Conservation (phyloP, 352 stramenopile species). For the Pythium dissotocum region DNA sequence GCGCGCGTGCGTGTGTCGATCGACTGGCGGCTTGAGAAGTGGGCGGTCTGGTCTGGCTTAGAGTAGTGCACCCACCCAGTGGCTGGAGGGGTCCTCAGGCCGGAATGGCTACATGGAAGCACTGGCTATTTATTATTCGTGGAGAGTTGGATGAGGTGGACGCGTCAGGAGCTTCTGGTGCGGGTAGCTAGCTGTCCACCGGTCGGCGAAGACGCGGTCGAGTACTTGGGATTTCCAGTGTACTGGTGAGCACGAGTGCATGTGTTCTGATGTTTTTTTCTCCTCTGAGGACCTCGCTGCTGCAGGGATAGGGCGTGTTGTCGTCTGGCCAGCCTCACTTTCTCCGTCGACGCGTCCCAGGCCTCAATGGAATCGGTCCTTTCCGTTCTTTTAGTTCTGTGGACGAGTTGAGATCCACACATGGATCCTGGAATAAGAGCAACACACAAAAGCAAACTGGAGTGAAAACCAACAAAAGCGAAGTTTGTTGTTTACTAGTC, state of each 20-base stretch:
- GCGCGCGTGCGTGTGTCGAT: neutral
- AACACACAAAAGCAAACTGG: neutral
- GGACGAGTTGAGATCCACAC: neutral
- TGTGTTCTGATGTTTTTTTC: neutral
- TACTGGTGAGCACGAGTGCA: neutral
- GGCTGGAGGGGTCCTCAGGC: too few species aligned
- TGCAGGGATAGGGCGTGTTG: neutral
- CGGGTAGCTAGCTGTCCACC: neutral
- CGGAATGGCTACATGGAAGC: too few species aligned
- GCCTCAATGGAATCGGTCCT: neutral
- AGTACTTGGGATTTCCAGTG: neutral
- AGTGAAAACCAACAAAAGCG: neutral
- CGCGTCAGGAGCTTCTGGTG: constrained; percentile 1
- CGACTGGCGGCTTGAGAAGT: neutral
- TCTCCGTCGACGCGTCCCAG: neutral
- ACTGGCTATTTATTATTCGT: neutral
- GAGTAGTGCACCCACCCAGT: neutral
- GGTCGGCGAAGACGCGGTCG: neutral
- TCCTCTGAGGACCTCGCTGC: neutral
- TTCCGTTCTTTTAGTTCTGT: neutral
- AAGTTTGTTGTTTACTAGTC: neutral
- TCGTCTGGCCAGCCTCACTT: neutral
- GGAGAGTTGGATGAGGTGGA: neutral
- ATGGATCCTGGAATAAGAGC: neutral
- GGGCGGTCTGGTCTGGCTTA: neutral